Percentiles rank a stretch among this genome's conserved stretches.
phyloP scores from a whole-genome alignment of 768 basidiomycete genomes.

The Termitomyces eurrhizus region DNA sequence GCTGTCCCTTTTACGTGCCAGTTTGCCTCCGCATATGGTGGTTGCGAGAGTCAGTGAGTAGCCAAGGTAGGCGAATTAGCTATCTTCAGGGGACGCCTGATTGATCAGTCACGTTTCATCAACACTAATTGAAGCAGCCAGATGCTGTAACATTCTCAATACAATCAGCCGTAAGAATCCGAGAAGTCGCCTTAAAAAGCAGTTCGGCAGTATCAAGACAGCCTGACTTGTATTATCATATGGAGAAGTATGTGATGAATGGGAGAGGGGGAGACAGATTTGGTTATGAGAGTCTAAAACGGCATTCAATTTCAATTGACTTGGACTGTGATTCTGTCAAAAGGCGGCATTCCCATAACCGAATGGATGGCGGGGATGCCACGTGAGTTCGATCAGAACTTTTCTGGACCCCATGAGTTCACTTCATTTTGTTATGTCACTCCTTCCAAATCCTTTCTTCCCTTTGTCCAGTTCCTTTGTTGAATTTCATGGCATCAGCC shows the following conservation, averaged over 20 bases:
- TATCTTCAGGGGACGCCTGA: neutral
- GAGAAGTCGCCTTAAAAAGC: neutral
- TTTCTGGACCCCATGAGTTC: constrained; percentile 21
- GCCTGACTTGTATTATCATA: neutral
- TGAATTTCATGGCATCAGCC: neutral
- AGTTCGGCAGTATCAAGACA: neutral
- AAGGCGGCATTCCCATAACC: neutral
- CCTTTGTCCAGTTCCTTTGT: constrained; percentile 10
- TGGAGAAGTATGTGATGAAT: neutral
- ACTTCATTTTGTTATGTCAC: constrained; percentile 19
- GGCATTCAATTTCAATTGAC: neutral
- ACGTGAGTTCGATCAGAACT: constrained; percentile 34
- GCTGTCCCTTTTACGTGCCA: too few species aligned
- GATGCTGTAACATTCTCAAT: neutral
- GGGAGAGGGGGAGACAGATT: neutral
- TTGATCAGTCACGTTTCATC: too few species aligned
- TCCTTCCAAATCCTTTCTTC: constrained; percentile 6
- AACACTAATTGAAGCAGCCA: too few species aligned
- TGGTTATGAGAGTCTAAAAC: neutral
- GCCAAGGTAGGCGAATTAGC: neutral
- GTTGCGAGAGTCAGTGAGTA: neutral
- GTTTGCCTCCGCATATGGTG: neutral
- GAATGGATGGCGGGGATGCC: constrained; percentile 9
- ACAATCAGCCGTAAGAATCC: neutral
- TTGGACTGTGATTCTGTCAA: neutral